A percentile compares a stretch with the other conserved stretches of the same genome.
phyloP scores from a whole-genome alignment of 169 alveolate genomes.

The Fabrea salina region DNA sequence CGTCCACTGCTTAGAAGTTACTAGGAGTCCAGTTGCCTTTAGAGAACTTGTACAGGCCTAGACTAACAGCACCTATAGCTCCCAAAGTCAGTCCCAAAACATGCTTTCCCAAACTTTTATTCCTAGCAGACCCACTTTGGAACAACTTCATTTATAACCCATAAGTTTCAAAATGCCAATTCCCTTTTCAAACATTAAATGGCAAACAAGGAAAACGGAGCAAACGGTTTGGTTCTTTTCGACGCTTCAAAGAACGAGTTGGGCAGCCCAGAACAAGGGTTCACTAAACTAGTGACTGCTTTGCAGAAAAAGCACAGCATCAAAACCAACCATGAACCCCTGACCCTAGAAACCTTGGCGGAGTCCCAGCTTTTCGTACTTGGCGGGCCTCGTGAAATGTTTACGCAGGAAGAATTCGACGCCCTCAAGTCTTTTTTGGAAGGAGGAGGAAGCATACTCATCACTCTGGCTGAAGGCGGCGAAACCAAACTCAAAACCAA shows the following conservation, averaged over 20 bases:
- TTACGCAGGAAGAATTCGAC: conserved; percentile 68
- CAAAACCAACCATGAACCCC: conserved; percentile 56
- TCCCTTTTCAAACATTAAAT: no score
- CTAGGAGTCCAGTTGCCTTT: no score
- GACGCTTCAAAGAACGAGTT: conserved; percentile 50
- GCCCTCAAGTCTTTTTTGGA: conserved; percentile 64
- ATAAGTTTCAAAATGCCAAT: no score
- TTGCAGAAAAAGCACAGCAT: conserved; percentile 25
- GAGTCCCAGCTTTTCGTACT: conserved; percentile 62
- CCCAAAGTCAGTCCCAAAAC: no score
- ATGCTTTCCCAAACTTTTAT: no score
- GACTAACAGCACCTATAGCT: no score
- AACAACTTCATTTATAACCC: no score
- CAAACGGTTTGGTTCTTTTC: conserved; percentile 37
- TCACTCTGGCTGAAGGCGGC: conserved; percentile 74
- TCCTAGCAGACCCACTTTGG: no score
- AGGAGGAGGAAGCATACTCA: conserved; percentile 69
- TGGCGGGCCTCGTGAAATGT: conserved; percentile 70
- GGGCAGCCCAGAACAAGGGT: conserved; percentile 44
- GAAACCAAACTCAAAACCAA: conserved; percentile 66
- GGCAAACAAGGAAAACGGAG: conserved; percentile 8
- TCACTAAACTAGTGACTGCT: conserved; percentile 34
- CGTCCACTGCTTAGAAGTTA: no score
- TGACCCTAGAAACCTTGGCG: conserved; percentile 53
- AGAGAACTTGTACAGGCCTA: no score